Percentiles rank a stretch among this genome's conserved stretches.
Conservation (phyloP, 495 filamentous ascomycete species). For the Bathelium albidoporum region DNA sequence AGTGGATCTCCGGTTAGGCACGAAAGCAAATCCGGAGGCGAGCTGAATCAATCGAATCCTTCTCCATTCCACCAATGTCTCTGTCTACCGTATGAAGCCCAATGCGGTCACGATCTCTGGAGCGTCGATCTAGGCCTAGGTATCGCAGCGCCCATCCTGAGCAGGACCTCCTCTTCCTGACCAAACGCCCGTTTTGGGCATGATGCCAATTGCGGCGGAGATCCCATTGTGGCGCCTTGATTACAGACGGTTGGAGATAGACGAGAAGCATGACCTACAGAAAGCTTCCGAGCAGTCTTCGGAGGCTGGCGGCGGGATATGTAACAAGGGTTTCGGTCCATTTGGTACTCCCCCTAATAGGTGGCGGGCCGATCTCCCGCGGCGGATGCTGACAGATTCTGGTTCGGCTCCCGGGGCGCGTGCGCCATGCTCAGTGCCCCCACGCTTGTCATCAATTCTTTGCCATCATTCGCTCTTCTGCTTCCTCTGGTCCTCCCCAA, state of each 20-base stretch:
- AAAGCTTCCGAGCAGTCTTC: neutral
- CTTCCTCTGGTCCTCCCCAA: neutral
- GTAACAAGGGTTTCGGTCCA: neutral
- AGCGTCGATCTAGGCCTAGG: neutral
- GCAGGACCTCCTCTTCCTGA: neutral
- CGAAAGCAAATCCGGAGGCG: neutral
- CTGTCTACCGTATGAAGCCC: neutral
- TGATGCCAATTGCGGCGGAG: neutral
- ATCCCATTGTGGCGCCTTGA: neutral
- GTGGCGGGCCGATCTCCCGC: conserved; percentile 1
- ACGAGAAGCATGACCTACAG: neutral
- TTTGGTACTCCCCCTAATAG: neutral
- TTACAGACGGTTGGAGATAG: neutral
- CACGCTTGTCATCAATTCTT: neutral
- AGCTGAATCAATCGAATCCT: neutral
- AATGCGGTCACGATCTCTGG: neutral
- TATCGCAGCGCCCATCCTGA: neutral
- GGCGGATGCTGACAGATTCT: neutral
- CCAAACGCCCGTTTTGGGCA: neutral
- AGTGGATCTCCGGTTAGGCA: neutral
- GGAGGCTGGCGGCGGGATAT: conserved; percentile 1
- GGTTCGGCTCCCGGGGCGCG: neutral
- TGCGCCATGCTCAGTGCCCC: neutral
- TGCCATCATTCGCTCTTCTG: neutral
- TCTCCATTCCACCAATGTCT: neutral